Conservation (phyloP, 23 red algal genomes). For the Gracilaria caudata region DNA sequence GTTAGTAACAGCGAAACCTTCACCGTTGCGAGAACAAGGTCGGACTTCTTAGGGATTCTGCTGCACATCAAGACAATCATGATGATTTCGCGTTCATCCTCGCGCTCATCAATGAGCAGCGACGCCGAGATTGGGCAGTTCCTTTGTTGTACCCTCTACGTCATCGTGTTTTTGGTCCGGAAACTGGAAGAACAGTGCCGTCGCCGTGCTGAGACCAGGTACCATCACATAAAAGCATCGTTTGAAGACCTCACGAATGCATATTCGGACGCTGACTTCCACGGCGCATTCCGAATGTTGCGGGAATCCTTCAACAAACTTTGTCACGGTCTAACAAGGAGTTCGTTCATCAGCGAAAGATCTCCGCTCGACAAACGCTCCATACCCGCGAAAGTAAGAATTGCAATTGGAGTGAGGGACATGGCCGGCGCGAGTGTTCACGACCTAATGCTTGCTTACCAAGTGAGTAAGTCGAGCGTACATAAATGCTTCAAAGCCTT, state of each 20-base stretch:
- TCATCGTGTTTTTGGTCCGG: too few relatives aligned
- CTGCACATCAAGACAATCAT: too few relatives aligned
- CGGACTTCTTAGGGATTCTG: too few relatives aligned
- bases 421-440: constrained; percentile 4
- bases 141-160: too few relatives aligned
- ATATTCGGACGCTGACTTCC: neutral
- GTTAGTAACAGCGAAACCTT: too few relatives aligned
- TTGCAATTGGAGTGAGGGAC: neutral
- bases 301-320: neutral
- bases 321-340: neutral
- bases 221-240: too few relatives aligned
- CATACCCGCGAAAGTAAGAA: neutral
- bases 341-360: neutral
- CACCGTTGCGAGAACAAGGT: too few relatives aligned
- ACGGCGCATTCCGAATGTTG: neutral
- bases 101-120: too few relatives aligned
- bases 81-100: too few relatives aligned
- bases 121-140: too few relatives aligned
- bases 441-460: neutral
- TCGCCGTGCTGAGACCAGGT: too few relatives aligned
- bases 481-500: neutral
- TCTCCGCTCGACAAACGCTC: neutral
- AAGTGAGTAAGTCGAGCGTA: constrained; percentile 1
- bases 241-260: neutral
- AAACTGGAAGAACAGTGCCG: too few relatives aligned